Evolutionary conservation across 805 yeast species (phyloP), one percentile per base, ranked within the genome.

Genomic region (Starmerella geochares): DNA sequence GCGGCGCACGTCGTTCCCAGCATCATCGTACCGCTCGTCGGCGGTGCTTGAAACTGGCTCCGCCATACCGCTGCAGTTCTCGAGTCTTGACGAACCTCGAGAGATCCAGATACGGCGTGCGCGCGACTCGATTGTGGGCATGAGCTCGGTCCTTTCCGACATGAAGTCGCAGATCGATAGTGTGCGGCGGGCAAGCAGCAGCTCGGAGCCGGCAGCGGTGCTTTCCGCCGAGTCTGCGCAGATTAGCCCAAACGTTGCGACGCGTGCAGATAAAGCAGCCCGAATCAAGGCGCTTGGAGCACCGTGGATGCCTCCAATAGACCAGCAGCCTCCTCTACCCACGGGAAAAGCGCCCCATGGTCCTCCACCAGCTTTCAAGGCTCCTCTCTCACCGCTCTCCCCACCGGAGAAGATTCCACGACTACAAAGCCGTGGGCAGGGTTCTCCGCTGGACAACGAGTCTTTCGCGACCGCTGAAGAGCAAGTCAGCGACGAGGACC

Each of bases 101-200:
- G 58, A 56, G 38, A 51, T 56, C 11, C 53, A 52, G 41, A 55
- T 57, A n/a, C 53, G 46, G 40, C 55, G 50, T 19, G 58, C 37
- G 20, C 53, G 58, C 20, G 52, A 51, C 31, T 56, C 59, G n/a
- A 57, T 57, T 20, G 37, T 36, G 17, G 56, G 54, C 29, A 50
- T 57, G 56, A 48, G 48, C 43, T 32, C 39, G 25, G 44, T 57
- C 21, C 47, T 57, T 28, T 48, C 47, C n/a, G 58, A 57, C 47
- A 51, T 57, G 48, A 44, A 40, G 40, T 21, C 47, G 16, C 51
- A 50, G 49, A 49, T 54, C 40, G 29, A 32, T 19, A 38, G 5
- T 33, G 19, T 49, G 29, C 39, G 47, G 4, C 47, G 47, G 17
- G 47, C 40, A 3, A 20, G 37, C 28, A 29, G 20, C 19, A 19